Evolutionary conservation across 2,329 filamentous ascomycete genomes (phyloP), one percentile per base, ranked within the genome.

Genomic region (Dactylella cylindrospora): DNA sequence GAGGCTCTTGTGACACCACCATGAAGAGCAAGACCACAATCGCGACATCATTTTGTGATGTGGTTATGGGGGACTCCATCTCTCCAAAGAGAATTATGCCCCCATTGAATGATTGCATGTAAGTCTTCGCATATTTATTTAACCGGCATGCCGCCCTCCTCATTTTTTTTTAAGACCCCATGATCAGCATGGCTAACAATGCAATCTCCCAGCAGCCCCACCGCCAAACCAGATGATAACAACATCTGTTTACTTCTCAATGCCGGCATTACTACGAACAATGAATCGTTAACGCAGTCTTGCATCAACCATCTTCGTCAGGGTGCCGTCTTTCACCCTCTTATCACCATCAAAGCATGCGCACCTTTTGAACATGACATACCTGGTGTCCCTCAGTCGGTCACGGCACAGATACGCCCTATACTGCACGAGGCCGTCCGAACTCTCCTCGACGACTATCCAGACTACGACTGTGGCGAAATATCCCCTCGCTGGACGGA

Each of bases 401-500:
- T 64, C 19, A 44, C 41, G 13, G 38, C 52, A n/a, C 52, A 64
- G 22, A 46, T 64, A 22, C 51, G 59, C 31, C 51, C 59, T 2
- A 64, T 64, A 13, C 52, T 64, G 8, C 59, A 64, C 32, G 59
- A 64, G n/a, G 59, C 59, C 12, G 52, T 64, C 20, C 59, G 51
- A 31, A 64, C 59, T 26, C 45, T 64, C 15, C 38, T 64, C 17
- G 59, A 64, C 35, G 59, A 64, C 25, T 64, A 57, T 40, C 59
- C 59, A n/a, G 59, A 64, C 19, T 64, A 64, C 33, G 59, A 64
- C n/a, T 55, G 59, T 32, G 59, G 59, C 25, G 59, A 64, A 29
- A 45, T 51, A 1, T 39, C 41, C 3, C 36, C 36, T 3, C 45
- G 59, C 19, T 64, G 59, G 59, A 51, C 33, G 9, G 59, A 64